Base-by-base conservation (phyloP, 1,284 basidiomycete species). In the Earliella scabrosa region DNA sequence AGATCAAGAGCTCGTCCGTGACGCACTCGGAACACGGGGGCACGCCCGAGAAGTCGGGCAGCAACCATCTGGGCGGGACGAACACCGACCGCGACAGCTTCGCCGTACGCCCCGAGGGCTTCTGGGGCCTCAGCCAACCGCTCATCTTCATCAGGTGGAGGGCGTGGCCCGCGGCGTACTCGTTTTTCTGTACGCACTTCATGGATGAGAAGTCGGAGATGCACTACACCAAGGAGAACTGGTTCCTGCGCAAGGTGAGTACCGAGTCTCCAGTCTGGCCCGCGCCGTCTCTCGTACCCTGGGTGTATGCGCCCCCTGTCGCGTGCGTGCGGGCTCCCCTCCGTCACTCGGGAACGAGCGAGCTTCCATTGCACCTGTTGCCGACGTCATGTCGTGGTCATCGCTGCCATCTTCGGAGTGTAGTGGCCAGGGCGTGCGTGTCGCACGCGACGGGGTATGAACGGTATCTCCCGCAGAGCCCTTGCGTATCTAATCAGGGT, bases 161-260 rank as follows among this genome's bases (percentile, higher is more conserved):
- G 45, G 27, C 75, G 13, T 82, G 74, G 73, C 77, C 77, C 11
- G 54, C 63, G 2, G 60, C 75, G 1, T 56, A 72, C 49, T 68
- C 78, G 40, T 83, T 90, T 61, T 89, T 90, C 66, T 75, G 70
- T 27, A 76, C 80, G 26, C 73, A 71, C 32, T 88, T 90, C 65
- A 68, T 77, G 9, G 84, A 88, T 63, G 75, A 80, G 52, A 81
- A 77, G 58, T 80, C 82, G 5, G 88, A 90, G 70, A 68, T 71
- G 43, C 78, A 84, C 56, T 90, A 88, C 67, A 73, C 54, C 49
- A 77, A 73, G 59, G 81, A 82, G 65, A 77, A 73, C 43, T 83
- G 81, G 81, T 82, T 76, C 52, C 66, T 77, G n/a, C 72, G 73
- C 47, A 83, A 81, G 74, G 78, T 77, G 62, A 43, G 67, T 61